A percentile compares a stretch with the other conserved stretches of the same genome.
These are phyloP conservation scores for Garcia nutans DNA, from an alignment of 345 rosid species.

Conservation along the genomic window DNA sequence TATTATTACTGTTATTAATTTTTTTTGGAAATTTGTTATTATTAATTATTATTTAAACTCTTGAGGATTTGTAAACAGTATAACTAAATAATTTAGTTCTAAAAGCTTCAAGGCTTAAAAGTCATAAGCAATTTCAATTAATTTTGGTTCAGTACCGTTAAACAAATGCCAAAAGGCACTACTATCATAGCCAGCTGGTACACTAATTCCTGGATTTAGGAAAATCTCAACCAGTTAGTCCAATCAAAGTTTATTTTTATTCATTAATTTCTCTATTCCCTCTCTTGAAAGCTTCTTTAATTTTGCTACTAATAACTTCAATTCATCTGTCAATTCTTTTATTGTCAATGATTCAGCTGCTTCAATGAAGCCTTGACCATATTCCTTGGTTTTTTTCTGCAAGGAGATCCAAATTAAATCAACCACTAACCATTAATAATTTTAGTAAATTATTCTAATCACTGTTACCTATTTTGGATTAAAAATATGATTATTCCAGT, in stretches of 20 bases:
- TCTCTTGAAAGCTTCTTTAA: slow-evolving; percentile 32
- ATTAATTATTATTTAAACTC: no score
- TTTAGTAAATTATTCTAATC: no score
- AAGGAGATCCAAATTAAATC: no score
- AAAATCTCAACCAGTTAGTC: not conserved
- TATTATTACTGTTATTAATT: no score
- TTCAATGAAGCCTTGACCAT: not conserved
- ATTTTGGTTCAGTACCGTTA: slow-evolving; percentile 58
- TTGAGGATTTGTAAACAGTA: no score
- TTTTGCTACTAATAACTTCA: slow-evolving; percentile 28
- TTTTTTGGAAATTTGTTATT: no score
- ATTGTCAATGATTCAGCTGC: slow-evolving; percentile 33
- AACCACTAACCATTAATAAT: no score
- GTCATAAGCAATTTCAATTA: slow-evolving; percentile 63
- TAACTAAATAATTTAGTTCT: no score
- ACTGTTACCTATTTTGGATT: no score
- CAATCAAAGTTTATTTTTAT: slow-evolving; percentile 30
- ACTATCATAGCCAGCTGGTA: slow-evolving; percentile 54
- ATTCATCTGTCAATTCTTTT: slow-evolving; percentile 22
- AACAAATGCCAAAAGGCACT: slow-evolving; percentile 58
- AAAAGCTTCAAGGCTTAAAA: slow-evolving; percentile 28
- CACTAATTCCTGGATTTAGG: slow-evolving; percentile 49
- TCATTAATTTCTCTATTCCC: slow-evolving; percentile 59
- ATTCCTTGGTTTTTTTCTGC: no score
- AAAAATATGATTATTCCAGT: no score